Base-by-base conservation (phyloP, 148 eudicot species). In the Nepenthes mirabilis region DNA sequence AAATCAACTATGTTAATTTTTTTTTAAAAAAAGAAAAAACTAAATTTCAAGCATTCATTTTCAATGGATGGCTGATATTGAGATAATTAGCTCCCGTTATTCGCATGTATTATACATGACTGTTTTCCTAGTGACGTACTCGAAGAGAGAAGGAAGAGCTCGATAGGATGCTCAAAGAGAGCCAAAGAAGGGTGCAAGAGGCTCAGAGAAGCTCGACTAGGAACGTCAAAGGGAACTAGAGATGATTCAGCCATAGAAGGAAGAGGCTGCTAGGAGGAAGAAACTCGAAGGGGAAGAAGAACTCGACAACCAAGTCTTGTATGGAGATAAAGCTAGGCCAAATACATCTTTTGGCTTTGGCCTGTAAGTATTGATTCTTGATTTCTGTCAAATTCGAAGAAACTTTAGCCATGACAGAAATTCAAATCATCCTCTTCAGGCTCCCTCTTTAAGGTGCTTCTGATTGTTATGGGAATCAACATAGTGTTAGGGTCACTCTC, bases 161-260 rank as follows among this genome's bases (percentile, higher is more conserved):
- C 47, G 99, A 94, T 84, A 94, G 85, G 61, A 87, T 94, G 95
- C 82, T 94, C 11, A 97, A 89, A 73, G 99, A 94, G 82, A 94
- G 89, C 55, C 75, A 64, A 23, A 80, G 97, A 70, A 80, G 95
- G 71, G 99, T 94, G 61, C 83, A 94, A 74, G 97, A 94, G 67
- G 76, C 99, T 66, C 95, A 94, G 59, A 82, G 91, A 71, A 80
- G 82, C 69, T 83, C 80, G 88, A 88, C 67, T 97, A 88, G 68
- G 95, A 89, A 62, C 80, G 99, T 9, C 83, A 74, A 49, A 65
- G 75, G 45, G 99, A 94, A 66, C 75, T 93, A 54, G 99, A 89
- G 69, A 63, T 93, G 73, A 82, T 93, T 63, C 99, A 88, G 62
- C 76, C 96, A 62, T 95, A 89, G 47, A 93, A 93, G 66, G 96